These are phyloP conservation scores for Penicillium manginii DNA, from an alignment of 495 filamentous ascomycete species.

Conservation along the genomic window DNA sequence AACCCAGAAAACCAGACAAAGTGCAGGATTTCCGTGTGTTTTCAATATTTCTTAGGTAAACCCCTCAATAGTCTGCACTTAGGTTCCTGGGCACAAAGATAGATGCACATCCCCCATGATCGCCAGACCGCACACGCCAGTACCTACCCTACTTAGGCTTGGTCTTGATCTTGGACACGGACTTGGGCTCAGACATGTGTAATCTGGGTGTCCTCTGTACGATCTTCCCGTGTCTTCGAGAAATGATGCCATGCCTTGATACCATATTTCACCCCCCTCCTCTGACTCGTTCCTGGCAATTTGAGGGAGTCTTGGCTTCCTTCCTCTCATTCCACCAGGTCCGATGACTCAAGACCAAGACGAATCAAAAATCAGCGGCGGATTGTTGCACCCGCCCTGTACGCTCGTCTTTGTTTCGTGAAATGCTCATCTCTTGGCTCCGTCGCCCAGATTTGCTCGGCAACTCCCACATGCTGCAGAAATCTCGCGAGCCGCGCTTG, in stretches of 20 bases:
- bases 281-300: neutral
- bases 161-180: neutral
- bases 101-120: conserved; percentile 3
- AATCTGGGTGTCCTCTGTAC: neutral
- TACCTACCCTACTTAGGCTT: conserved; percentile 1
- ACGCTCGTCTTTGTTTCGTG: neutral
- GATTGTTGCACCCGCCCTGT: neutral
- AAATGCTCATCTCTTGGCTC: conserved; percentile 2
- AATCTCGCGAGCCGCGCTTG: conserved; percentile 9
- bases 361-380: neutral
- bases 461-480: conserved; percentile 4
- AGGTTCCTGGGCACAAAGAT: neutral
- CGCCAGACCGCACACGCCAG: conserved; percentile 1
- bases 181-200: neutral
- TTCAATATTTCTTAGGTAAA: conserved; percentile 32
- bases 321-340: neutral
- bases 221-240: neutral
- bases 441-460: conserved; percentile 5
- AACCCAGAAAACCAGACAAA: conserved; percentile 6
- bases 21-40: conserved; percentile 10
- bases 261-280: neutral
- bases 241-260: neutral
- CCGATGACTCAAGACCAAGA: neutral
- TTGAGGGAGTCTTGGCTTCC: neutral
- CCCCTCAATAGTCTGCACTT: conserved; percentile 5